Conservation (phyloP, 768 basidiomycete species). For the Cystobasidiopsis lactophilus region DNA sequence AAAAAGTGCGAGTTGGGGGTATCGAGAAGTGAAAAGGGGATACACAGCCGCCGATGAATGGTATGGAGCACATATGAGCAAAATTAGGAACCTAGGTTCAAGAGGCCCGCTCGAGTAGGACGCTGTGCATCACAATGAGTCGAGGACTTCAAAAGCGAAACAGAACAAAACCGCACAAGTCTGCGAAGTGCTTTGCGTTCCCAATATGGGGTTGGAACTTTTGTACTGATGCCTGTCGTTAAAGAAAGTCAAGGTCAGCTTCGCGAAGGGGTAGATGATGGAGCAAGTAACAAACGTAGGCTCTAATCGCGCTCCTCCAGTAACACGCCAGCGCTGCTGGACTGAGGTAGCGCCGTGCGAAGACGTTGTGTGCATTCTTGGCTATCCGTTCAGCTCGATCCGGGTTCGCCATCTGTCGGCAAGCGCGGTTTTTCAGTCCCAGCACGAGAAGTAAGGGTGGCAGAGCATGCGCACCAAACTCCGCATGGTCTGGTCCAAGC, state of each 20-base stretch:
- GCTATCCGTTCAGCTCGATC: slow-evolving; percentile 11
- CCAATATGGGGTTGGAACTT: neutral
- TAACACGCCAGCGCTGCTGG: slow-evolving; percentile 12
- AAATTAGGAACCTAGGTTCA: too few relatives aligned
- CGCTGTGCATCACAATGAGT: too few relatives aligned
- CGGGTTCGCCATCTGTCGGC: slow-evolving; percentile 10
- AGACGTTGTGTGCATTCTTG: slow-evolving; percentile 7
- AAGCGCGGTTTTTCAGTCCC: too few relatives aligned
- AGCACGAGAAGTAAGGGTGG: neutral
- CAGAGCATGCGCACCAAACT: neutral
- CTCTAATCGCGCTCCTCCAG: slow-evolving; percentile 8
- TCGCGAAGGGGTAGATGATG: too few relatives aligned
- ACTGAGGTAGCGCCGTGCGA: slow-evolving; percentile 8
- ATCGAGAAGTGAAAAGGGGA: too few relatives aligned
- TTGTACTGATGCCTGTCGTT: neutral
- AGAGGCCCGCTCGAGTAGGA: too few relatives aligned
- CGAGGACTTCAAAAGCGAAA: too few relatives aligned
- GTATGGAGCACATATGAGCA: too few relatives aligned
- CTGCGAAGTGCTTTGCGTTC: neutral
- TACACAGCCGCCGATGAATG: too few relatives aligned
- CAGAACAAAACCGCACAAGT: neutral
- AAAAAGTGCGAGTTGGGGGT: too few relatives aligned
- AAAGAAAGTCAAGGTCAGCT: neutral
- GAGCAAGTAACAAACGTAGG: neutral
- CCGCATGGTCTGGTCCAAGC: slow-evolving; percentile 14